phyloP scores from a whole-genome alignment of 768 basidiomycete species.

The Tylopilus sp. region DNA sequence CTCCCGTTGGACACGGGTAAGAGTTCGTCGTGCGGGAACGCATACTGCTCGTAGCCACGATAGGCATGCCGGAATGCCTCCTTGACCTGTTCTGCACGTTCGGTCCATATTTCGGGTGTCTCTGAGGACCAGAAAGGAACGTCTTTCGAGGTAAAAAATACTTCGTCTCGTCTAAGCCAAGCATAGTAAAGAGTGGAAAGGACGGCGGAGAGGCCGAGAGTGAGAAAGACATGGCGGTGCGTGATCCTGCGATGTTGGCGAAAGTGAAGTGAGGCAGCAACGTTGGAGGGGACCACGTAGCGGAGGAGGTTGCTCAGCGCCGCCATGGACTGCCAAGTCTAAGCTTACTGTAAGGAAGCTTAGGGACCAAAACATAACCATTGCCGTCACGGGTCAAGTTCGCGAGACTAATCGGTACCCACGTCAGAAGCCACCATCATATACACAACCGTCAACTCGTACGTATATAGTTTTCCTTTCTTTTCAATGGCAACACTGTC shows the following conservation, averaged over 20 bases:
- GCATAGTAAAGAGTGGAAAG: constrained; percentile 18
- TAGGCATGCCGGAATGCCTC: constrained; percentile 67
- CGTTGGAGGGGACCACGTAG: not conserved
- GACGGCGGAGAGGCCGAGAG: constrained; percentile 3
- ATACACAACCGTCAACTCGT: not conserved
- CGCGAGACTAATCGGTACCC: too few relatives aligned
- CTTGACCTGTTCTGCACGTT: constrained; percentile 54
- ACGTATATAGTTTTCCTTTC: not conserved
- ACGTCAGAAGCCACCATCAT: too few relatives aligned
- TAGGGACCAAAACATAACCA: too few relatives aligned
- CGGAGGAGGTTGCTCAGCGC: constrained; percentile 1
- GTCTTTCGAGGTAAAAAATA: not conserved
- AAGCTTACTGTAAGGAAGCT: too few relatives aligned
- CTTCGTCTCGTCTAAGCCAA: constrained; percentile 1
- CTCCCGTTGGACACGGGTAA: constrained; percentile 47
- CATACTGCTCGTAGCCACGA: constrained; percentile 57
- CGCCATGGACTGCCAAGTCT: not conserved
- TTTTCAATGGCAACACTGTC: not conserved
- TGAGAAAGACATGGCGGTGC: constrained; percentile 17
- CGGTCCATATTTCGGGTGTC: constrained; percentile 44
- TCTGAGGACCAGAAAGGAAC: constrained; percentile 17
- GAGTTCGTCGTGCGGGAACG: constrained; percentile 63
- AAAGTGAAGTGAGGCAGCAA: not conserved
- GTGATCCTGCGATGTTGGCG: constrained; percentile 9
- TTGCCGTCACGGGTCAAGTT: too few relatives aligned